These are phyloP conservation scores for Suillus brevipes DNA, from an alignment of 768 basidiomycete species.

Conservation along the genomic window DNA sequence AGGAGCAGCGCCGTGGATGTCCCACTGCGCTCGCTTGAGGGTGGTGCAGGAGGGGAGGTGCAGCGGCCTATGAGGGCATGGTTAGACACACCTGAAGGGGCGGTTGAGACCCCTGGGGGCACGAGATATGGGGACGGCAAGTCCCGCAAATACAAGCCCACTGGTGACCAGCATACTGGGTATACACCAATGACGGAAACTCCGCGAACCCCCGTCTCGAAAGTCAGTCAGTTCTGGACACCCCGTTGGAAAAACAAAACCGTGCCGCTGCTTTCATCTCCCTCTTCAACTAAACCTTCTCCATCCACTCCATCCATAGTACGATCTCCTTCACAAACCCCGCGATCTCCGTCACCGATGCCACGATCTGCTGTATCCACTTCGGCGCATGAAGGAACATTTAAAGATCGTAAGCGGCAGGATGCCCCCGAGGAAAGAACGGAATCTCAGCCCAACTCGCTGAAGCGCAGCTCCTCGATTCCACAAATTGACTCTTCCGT, in stretches of 20 bases:
- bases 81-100: background rate
- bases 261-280: background rate
- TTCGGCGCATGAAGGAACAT: background rate
- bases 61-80: background rate
- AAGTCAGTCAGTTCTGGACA: background rate
- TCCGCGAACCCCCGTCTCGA: background rate
- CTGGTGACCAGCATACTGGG: background rate
- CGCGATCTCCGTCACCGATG: background rate
- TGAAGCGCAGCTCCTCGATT: constrained; percentile 16
- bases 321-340: constrained; percentile 18
- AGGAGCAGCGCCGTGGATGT: constrained; percentile 1
- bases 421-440: constrained; percentile 9
- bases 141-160: no score
- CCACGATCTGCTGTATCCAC: constrained; percentile 7
- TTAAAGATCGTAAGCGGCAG: constrained; percentile 19
- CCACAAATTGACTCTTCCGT: constrained; percentile 36
- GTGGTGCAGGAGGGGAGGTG: background rate
- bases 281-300: background rate
- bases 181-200: background rate
- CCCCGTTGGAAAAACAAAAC: background rate
- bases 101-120: background rate
- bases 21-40: background rate
- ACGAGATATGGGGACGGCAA: background rate
- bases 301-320: constrained; percentile 20
- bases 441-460: background rate